These are phyloP conservation scores for Thermochaetoides dissita DNA, from an alignment of 2,329 filamentous ascomycete genomes.

Conservation along the genomic window DNA sequence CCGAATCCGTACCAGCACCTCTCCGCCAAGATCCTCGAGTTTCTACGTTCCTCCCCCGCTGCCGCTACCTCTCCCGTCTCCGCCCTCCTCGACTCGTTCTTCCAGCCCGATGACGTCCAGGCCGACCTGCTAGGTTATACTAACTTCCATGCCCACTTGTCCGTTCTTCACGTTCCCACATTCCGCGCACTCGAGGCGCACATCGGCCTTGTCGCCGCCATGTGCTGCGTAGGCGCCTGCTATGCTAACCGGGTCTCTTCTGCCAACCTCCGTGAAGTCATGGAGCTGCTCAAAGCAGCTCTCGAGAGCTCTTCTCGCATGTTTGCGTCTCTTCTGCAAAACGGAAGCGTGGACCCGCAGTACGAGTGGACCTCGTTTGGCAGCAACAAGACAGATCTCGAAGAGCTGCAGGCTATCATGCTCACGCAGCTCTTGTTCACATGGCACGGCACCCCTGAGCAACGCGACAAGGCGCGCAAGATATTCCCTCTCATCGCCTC, in stretches of 20 bases:
- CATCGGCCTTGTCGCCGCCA: constrained; percentile 51
- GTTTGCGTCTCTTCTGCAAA: constrained; percentile 31
- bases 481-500: constrained; percentile 43
- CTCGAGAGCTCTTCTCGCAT: constrained; percentile 42
- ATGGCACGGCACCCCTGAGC: constrained; percentile 56
- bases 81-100: constrained; percentile 42
- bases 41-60: constrained; percentile 43
- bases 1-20: constrained; percentile 38
- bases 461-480: constrained; percentile 48
- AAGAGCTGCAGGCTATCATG: constrained; percentile 54
- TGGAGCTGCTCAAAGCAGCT: constrained; percentile 46
- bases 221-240: constrained; percentile 61
- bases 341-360: constrained; percentile 23
- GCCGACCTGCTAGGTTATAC: constrained; percentile 58
- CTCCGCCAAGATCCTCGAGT: constrained; percentile 41
- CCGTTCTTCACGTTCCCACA: constrained; percentile 56
- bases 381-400: constrained; percentile 31
- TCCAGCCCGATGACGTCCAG: constrained; percentile 55
- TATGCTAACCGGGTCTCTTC: constrained; percentile 52
- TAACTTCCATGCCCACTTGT: constrained; percentile 61
- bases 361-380: constrained; percentile 25
- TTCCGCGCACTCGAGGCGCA: constrained; percentile 54
- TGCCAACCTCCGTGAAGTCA: constrained; percentile 51
- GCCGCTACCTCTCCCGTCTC: constrained; percentile 37
- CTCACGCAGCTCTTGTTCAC: constrained; percentile 48